Evolutionary conservation across 352 stramenopile species (phyloP).

Genomic region (Phytophthora pistaciae): DNA sequence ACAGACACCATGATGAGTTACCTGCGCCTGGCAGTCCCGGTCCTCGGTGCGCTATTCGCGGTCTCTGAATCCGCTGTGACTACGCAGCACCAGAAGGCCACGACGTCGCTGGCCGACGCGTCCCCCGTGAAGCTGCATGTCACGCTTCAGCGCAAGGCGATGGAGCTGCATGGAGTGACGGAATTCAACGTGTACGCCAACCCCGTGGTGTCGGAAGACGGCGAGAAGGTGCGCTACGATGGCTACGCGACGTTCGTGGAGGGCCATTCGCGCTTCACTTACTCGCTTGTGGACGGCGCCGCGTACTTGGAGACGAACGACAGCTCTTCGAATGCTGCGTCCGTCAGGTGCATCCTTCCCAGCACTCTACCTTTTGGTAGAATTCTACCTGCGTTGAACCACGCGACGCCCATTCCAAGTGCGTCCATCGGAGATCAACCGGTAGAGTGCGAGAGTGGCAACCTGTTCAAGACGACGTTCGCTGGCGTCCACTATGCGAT

Average conservation of each 20-base stretch:
- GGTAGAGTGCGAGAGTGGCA: slow-evolving; percentile 33
- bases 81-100: slow-evolving; percentile 1
- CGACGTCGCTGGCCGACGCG: slow-evolving; percentile 15
- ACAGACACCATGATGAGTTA: background rate
- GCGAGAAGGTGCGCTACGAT: slow-evolving; percentile 29
- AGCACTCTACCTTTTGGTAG: slow-evolving; percentile 25
- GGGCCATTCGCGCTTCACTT: slow-evolving; percentile 27
- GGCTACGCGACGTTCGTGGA: slow-evolving; percentile 39
- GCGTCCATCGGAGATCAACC: slow-evolving; percentile 13
- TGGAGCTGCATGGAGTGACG: slow-evolving; percentile 27
- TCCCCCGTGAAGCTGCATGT: slow-evolving; percentile 46
- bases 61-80: background rate
- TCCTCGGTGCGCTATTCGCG: background rate
- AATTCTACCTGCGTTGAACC: slow-evolving; percentile 29
- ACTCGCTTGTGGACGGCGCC: slow-evolving; percentile 35
- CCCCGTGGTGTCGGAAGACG: slow-evolving; percentile 28
- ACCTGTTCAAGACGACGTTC: slow-evolving; percentile 43
- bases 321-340: slow-evolving; percentile 9
- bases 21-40: background rate
- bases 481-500: slow-evolving; percentile 31
- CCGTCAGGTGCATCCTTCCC: slow-evolving; percentile 26
- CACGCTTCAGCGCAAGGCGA: slow-evolving; percentile 34
- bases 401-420: slow-evolving; percentile 18
- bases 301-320: slow-evolving; percentile 35
- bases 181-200: slow-evolving; percentile 42